A percentile compares a stretch with the other conserved stretches of the same genome.
Conservation (phyloP, 305 asterid genomes). For the Ajuga reptans region DNA sequence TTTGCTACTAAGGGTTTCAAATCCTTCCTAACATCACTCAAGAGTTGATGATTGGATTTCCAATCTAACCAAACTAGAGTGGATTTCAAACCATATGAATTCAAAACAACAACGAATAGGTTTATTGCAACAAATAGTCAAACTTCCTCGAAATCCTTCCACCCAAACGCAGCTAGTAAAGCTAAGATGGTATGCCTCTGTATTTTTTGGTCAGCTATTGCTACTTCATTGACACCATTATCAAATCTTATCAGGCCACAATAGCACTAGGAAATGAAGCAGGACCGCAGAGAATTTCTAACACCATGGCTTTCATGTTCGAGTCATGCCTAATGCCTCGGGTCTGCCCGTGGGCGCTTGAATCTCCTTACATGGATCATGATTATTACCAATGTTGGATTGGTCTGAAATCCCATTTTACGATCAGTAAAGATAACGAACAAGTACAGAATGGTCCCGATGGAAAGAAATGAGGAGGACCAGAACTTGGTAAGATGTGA, state of each 20-base stretch:
- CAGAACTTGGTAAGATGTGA: neutral
- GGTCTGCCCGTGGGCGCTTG: conserved; percentile 84
- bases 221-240: neutral
- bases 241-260: conserved; percentile 47
- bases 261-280: conserved; percentile 62
- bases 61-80: neutral
- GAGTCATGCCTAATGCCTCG: conserved; percentile 89
- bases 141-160: neutral
- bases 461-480: conserved; percentile 13
- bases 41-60: neutral
- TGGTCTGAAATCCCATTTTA: conserved; percentile 84
- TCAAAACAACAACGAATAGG: no score
- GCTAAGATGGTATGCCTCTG: neutral
- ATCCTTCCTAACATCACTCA: neutral
- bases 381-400: conserved; percentile 95
- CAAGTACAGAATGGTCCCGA: conserved; percentile 23
- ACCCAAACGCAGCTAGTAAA: neutral
- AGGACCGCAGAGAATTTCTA: conserved; percentile 55
- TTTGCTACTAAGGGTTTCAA: no score
- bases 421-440: conserved; percentile 19
- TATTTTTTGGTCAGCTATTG: neutral
- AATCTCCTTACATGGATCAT: conserved; percentile 66
- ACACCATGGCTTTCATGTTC: conserved; percentile 93
- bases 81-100: neutral
- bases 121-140: neutral